phyloP scores from a whole-genome alignment of 1,284 basidiomycete genomes.

The Entoloma clypeatum region DNA sequence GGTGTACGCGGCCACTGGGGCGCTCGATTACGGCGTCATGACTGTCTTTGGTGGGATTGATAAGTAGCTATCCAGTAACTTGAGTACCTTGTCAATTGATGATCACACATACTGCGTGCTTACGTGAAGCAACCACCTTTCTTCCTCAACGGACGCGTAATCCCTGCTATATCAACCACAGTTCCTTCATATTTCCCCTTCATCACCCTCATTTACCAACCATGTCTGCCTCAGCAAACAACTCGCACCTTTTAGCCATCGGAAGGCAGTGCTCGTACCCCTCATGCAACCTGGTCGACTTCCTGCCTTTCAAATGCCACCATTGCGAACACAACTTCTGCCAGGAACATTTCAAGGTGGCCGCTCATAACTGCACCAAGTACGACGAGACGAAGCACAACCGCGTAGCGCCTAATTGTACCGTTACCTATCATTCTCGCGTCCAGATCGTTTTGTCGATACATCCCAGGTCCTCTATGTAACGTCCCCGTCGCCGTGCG shows the following conservation, averaged over 20 bases:
- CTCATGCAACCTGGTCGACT: conserved; percentile 68
- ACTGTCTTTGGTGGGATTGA: background rate
- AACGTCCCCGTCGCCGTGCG: conserved; percentile 66
- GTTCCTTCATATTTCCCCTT: conserved; percentile 7
- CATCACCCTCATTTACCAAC: conserved; percentile 8
- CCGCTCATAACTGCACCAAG: conserved; percentile 59
- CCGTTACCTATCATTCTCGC: conserved; percentile 17
- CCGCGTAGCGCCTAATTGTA: conserved; percentile 71
- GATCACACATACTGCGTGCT: too few species aligned
- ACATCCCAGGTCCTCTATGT: conserved; percentile 62
- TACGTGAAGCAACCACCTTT: conserved; percentile 5
- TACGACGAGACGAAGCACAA: conserved; percentile 69
- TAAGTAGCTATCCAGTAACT: background rate
- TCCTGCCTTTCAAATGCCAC: conserved; percentile 78
- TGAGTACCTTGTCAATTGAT: background rate
- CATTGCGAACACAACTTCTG: conserved; percentile 68
- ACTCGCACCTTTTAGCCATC: conserved; percentile 55
- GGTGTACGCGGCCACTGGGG: too few species aligned
- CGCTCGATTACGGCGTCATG: too few species aligned
- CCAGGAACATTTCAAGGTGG: conserved; percentile 68
- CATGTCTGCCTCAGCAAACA: conserved; percentile 35
- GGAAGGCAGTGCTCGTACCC: conserved; percentile 69
- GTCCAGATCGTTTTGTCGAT: background rate
- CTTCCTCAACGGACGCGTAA: conserved; percentile 19
- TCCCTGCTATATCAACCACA: conserved; percentile 15